Percentiles rank a stretch among this genome's conserved stretches.
These are phyloP conservation scores for Syncephalastrum sp. DNA, from an alignment of 371 early-diverging fungal genomes.

Conservation along the genomic window DNA sequence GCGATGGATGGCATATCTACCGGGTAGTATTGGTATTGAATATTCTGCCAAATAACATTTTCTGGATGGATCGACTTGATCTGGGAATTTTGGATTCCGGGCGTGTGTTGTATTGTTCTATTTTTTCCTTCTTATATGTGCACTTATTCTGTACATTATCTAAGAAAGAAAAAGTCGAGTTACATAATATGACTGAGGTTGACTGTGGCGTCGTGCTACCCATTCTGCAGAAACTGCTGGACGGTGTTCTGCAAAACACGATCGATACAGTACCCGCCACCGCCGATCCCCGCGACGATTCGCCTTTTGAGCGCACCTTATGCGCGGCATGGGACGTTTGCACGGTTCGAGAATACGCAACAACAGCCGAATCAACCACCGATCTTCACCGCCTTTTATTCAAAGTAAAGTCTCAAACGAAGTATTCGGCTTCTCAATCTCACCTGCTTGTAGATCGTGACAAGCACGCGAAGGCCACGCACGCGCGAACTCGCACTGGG, in stretches of 20 bases:
- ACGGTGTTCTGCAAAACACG: slow-evolving; percentile 24
- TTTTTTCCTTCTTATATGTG: no score
- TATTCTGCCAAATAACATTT: no score
- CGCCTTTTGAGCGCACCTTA: slow-evolving; percentile 40
- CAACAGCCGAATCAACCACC: slow-evolving; percentile 11
- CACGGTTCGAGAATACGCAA: slow-evolving; percentile 36
- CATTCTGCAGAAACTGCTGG: slow-evolving; percentile 33
- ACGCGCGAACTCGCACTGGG: slow-evolving; percentile 45
- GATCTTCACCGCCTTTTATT: slow-evolving; percentile 35
- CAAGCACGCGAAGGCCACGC: slow-evolving; percentile 28
- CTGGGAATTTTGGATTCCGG: no score
- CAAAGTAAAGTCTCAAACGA: slow-evolving; percentile 27
- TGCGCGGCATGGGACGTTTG: slow-evolving; percentile 49
- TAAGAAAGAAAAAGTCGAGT: not conserved
- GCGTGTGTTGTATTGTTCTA: no score
- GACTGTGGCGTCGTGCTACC: slow-evolving; percentile 23
- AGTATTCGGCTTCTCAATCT: not conserved
- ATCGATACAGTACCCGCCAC: slow-evolving; percentile 17
- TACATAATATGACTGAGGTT: not conserved
- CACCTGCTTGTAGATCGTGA: slow-evolving; percentile 23
- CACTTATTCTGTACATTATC: no score
- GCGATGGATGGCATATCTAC: no score
- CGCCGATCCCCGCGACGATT: slow-evolving; percentile 29
- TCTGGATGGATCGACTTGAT: no score
- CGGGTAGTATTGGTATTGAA: no score